phyloP scores from a whole-genome alignment of 2,329 filamentous ascomycete species.

The Sclerotinia nivalis region DNA sequence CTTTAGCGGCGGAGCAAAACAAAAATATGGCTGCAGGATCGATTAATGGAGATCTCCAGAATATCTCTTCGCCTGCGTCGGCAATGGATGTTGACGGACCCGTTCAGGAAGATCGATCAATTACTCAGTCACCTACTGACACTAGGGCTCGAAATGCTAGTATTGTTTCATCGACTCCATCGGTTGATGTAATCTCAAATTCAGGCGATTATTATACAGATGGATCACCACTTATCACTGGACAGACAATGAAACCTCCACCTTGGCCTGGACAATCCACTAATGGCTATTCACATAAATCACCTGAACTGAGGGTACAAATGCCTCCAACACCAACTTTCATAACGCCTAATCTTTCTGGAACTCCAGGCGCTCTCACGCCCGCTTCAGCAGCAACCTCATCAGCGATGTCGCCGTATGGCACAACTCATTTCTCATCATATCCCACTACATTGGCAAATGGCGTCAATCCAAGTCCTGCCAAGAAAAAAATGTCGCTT shows the following conservation, averaged over 20 bases:
- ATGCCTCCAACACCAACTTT: slow-evolving; percentile 58
- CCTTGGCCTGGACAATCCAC: slow-evolving; percentile 35
- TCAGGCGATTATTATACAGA: slow-evolving; percentile 37
- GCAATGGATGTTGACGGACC: slow-evolving; percentile 35
- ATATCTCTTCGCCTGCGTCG: slow-evolving; percentile 29
- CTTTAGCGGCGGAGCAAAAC: slow-evolving; percentile 26
- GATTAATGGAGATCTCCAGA: slow-evolving; percentile 24
- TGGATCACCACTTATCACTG: slow-evolving; percentile 30
- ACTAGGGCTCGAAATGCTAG: slow-evolving; percentile 33
- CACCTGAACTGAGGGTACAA: slow-evolving; percentile 48
- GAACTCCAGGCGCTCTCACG: slow-evolving; percentile 43
- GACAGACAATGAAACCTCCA: slow-evolving; percentile 38
- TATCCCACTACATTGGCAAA: slow-evolving; percentile 49
- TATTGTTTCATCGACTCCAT: slow-evolving; percentile 36
- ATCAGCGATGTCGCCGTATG: slow-evolving; percentile 53
- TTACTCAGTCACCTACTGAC: slow-evolving; percentile 33
- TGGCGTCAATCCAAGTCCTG: slow-evolving; percentile 53
- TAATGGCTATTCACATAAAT: slow-evolving; percentile 25
- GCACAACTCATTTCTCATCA: slow-evolving; percentile 46
- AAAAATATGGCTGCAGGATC: slow-evolving; percentile 14
- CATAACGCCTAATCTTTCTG: slow-evolving; percentile 42
- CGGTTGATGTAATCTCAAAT: slow-evolving; percentile 30
- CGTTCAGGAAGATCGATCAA: slow-evolving; percentile 26
- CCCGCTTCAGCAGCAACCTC: slow-evolving; percentile 51
- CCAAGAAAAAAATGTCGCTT: slow-evolving; percentile 63